Evolutionary conservation across 2,329 filamentous ascomycete genomes (phyloP).

Genomic region (Alternaria ventricosa): DNA sequence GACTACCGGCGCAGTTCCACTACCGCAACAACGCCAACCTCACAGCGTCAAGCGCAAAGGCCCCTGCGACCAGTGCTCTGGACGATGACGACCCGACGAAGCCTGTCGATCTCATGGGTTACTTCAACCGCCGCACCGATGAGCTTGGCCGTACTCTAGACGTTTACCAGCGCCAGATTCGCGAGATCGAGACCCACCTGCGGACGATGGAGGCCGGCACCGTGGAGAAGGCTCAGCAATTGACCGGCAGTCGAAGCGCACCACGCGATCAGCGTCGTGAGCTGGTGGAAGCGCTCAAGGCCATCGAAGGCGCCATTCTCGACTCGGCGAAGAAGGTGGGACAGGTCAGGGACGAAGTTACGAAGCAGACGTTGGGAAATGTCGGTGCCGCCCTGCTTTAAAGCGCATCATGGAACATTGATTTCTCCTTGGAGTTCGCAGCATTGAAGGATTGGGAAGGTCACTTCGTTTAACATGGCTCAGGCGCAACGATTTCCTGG

Average conservation of each 20-base stretch:
- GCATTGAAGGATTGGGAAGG: not conserved
- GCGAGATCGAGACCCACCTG: slow-evolving; percentile 58
- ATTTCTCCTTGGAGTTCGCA: not conserved
- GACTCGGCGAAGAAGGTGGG: slow-evolving; percentile 57
- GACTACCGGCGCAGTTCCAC: slow-evolving; percentile 70
- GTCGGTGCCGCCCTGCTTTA: slow-evolving; percentile 40
- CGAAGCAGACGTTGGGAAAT: slow-evolving; percentile 50
- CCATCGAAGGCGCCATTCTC: slow-evolving; percentile 58
- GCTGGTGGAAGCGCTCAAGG: slow-evolving; percentile 55
- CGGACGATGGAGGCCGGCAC: slow-evolving; percentile 56
- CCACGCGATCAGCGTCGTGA: slow-evolving; percentile 52
- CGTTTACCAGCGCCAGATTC: slow-evolving; percentile 51
- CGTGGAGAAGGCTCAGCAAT: slow-evolving; percentile 52
- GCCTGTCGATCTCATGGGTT: slow-evolving; percentile 54
- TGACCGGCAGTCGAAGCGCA: slow-evolving; percentile 45
- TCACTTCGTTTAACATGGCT: not conserved
- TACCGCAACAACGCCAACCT: slow-evolving; percentile 54
- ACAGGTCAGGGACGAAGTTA: slow-evolving; percentile 55
- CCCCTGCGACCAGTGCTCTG: slow-evolving; percentile 32
- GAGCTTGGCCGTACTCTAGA: slow-evolving; percentile 50
- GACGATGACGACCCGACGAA: slow-evolving; percentile 49
- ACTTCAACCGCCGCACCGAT: slow-evolving; percentile 53
- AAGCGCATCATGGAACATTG: not conserved
- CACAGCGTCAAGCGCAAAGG: slow-evolving; percentile 36
- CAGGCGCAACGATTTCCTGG: not conserved